Percentiles rank a stretch among this genome's conserved stretches.
Evolutionary conservation across 2,329 filamentous ascomycete species (phyloP).

Genomic region (Magnaporthiopsis poae): DNA sequence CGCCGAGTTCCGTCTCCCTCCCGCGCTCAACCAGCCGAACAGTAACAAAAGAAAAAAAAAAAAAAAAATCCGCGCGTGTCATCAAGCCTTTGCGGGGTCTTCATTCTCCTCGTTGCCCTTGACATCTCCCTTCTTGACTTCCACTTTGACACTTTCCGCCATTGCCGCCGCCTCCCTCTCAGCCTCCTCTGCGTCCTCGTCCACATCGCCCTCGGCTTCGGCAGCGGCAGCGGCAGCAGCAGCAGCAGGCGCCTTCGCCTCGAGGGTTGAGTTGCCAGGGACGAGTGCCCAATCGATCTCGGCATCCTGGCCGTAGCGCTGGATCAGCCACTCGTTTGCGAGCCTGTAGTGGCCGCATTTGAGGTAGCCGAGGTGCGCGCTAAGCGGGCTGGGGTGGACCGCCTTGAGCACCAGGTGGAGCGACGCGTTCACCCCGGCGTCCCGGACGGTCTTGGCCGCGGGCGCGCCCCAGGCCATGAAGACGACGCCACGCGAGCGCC

Average conservation of each 20-base stretch:
- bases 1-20: background rate
- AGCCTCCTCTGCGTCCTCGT: conserved; percentile 16
- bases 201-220: conserved; percentile 16
- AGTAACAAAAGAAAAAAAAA: too few species aligned
- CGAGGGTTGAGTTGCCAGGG: conserved; percentile 22
- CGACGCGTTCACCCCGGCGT: conserved; percentile 54
- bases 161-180: conserved; percentile 19
- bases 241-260: conserved; percentile 14
- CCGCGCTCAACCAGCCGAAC: background rate
- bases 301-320: conserved; percentile 67
- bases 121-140: conserved; percentile 7
- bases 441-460: conserved; percentile 63
- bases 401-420: conserved; percentile 75
- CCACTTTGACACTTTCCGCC: conserved; percentile 15
- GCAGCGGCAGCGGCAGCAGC: conserved; percentile 11
- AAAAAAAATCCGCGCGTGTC: background rate
- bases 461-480: conserved; percentile 90
- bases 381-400: conserved; percentile 89
- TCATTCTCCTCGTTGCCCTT: conserved; percentile 6
- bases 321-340: conserved; percentile 74
- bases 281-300: conserved; percentile 74
- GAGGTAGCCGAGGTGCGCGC: conserved; percentile 72
- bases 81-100: conserved; percentile 2
- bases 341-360: conserved; percentile 72
- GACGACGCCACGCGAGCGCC: conserved; percentile 71